Evolutionary conservation across 129 eudicot genomes (phyloP).

Genomic region (Pulicaria dysenterica): DNA sequence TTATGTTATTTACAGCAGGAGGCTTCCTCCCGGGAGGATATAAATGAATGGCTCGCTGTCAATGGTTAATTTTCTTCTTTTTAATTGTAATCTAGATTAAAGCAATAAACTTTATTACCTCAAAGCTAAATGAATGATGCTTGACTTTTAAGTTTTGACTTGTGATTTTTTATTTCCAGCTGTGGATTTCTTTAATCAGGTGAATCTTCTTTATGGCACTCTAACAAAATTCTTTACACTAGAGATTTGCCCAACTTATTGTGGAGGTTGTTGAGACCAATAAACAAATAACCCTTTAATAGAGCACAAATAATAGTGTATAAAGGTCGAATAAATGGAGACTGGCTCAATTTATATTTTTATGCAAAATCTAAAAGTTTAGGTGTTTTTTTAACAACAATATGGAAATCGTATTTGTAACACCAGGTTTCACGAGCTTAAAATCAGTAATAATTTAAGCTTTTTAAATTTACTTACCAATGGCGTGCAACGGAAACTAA

Average conservation of each 20-base stretch:
- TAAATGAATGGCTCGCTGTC: conserved; percentile 98
- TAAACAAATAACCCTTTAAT: too few species aligned
- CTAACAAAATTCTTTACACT: conserved; percentile 93
- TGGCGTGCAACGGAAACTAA: too few species aligned
- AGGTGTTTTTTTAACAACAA: too few species aligned
- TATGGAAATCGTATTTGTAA: too few species aligned
- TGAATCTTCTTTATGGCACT: conserved; percentile 93
- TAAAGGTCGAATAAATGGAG: too few species aligned
- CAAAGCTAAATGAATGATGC: conserved; percentile 14
- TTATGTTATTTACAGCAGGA: conserved; percentile 52
- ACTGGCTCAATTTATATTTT: too few species aligned
- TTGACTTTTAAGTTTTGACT: conserved; percentile 25
- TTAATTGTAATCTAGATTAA: conserved; percentile 10
- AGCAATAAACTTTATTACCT: conserved; percentile 20
- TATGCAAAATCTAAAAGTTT: too few species aligned
- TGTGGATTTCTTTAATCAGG: conserved; percentile 97
- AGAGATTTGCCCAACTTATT: conserved; percentile 90
- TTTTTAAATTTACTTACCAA: too few species aligned
- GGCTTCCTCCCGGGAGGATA: conserved; percentile 94
- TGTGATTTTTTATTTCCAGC: conserved; percentile 58
- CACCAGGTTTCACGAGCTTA: too few species aligned
- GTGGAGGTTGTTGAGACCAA: too few species aligned
- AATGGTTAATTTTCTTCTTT: conserved; percentile 55
- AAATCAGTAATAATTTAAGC: too few species aligned
- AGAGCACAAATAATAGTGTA: too few species aligned